phyloP scores from a whole-genome alignment of 2,329 filamentous ascomycete genomes.

The Nemania bipapillata region DNA sequence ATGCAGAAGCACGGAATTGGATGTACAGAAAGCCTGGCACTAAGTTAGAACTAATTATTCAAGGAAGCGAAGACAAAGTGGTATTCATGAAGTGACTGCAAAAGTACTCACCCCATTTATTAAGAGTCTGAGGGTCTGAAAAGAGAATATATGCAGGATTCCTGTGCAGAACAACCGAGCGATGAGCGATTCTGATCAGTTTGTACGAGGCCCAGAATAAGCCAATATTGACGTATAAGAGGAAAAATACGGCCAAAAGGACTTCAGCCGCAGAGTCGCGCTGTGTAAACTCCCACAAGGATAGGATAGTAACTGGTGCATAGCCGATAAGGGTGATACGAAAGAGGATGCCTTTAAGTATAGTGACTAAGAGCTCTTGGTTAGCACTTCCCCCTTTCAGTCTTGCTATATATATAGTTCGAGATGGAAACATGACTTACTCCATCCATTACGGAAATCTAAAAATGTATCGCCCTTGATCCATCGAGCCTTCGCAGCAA shows the following conservation, averaged over 20 bases:
- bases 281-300: constrained; percentile 91
- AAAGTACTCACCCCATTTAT: constrained; percentile 75
- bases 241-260: constrained; percentile 87
- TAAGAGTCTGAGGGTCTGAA: constrained; percentile 90
- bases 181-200: constrained; percentile 87
- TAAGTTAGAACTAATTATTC: background rate
- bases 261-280: constrained; percentile 87
- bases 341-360: constrained; percentile 93
- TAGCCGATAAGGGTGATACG: constrained; percentile 89
- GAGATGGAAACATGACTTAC: constrained; percentile 37
- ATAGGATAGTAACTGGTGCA: constrained; percentile 88
- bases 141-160: constrained; percentile 97
- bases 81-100: background rate
- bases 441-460: constrained; percentile 95
- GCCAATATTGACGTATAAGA: constrained; percentile 80
- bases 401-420: background rate
- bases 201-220: constrained; percentile 89
- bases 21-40: constrained; percentile 86
- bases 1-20: constrained; percentile 93
- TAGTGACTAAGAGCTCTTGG: constrained; percentile 63
- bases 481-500: constrained; percentile 76
- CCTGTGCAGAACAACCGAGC: constrained; percentile 90
- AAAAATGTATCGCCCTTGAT: constrained; percentile 88
- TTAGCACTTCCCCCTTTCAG: constrained; percentile 26
- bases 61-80: background rate